These are phyloP conservation scores for Verbascum thapsus DNA, from an alignment of 257 asterid species.

Conservation along the genomic window DNA sequence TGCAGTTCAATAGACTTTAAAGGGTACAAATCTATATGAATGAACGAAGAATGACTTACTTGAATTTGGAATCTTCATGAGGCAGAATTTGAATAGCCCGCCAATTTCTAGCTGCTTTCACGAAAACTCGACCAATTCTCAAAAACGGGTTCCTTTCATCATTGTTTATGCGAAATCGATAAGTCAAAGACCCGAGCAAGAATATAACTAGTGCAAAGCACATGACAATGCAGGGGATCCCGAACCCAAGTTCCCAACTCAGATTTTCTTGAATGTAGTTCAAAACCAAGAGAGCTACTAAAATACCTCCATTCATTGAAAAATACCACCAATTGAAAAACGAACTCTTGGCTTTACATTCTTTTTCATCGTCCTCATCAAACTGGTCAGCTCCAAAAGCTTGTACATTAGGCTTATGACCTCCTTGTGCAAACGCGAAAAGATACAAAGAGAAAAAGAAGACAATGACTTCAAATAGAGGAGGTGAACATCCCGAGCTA, in stretches of 20 bases:
- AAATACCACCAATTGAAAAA: constrained; percentile 65
- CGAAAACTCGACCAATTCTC: constrained; percentile 41
- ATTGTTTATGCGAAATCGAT: constrained; percentile 33
- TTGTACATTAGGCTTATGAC: constrained; percentile 45
- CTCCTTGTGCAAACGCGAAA: constrained; percentile 48
- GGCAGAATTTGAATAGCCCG: constrained; percentile 14
- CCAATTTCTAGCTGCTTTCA: constrained; percentile 34
- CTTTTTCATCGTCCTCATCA: constrained; percentile 44
- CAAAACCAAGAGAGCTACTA: constrained; percentile 35
- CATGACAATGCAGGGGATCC: constrained; percentile 54
- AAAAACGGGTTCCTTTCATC: constrained; percentile 34
- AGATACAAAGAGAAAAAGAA: constrained; percentile 51
- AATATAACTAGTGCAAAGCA: constrained; percentile 38
- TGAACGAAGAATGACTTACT: constrained; percentile 26
- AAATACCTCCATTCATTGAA: constrained; percentile 32
- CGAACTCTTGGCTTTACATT: constrained; percentile 48
- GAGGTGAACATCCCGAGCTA: constrained; percentile 33
- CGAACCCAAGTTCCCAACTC: constrained; percentile 69
- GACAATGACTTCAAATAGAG: constrained; percentile 24
- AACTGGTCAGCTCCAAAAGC: constrained; percentile 66
- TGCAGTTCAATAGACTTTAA: too few relatives aligned
- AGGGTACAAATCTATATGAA: too few relatives aligned
- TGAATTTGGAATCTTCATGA: constrained; percentile 20
- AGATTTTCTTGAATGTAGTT: constrained; percentile 57
- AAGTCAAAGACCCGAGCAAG: constrained; percentile 47